Base-by-base conservation (phyloP, 768 basidiomycete species). In the Termitomyces sp. region DNA sequence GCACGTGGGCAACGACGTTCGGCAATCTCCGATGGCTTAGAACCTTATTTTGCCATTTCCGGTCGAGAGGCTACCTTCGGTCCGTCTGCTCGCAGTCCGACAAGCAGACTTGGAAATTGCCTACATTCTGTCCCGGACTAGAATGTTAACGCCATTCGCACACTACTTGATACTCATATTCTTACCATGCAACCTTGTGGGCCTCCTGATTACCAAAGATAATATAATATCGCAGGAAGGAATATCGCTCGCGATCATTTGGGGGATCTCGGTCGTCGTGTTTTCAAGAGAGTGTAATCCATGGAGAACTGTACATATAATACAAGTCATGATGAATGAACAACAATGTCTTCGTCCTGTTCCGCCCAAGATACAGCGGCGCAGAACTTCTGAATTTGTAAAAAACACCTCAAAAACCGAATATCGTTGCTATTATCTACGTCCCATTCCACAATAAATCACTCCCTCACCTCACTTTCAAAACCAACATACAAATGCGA, bases 21-120 rank as follows among this genome's bases (percentile, higher is more conserved):
- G 64, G 64, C 58, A 65, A 63, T 63, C 62, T 63, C 64, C 64
- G 64, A 44, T 5, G 4, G n/a, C 24, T 30, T 32, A 24, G 36
- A 59, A 62, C 58, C 39, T 62, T 59, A 59, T 59, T 57, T 53
- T 27, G 22, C 37, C n/a, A 39, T 39, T 30, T 14, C 26, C 27
- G 22, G 34, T 34, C 12, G 34, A 14, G 12, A 1, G 13, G 24
- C 0, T 24, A 14, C 40, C 22, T 4, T 24, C 24, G 20, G 10
- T 9, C 12, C 5, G 9, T 34, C 34, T 34, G 34, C 34, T 34
- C 34, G 9, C 34, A 34, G 9, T 8, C n/a, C 34, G 34, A 50
- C 8, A 22, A 26, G 34, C 24, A 50, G 36, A 16, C 49, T 51
- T 37, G 34, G 37, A 27, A 30, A 30, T 52, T 4, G n/a, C 26